Percentiles rank a stretch among this genome's conserved stretches.
These are phyloP conservation scores for Colletotrichum agaves DNA, from an alignment of 2,329 filamentous ascomycete genomes.

Conservation along the genomic window DNA sequence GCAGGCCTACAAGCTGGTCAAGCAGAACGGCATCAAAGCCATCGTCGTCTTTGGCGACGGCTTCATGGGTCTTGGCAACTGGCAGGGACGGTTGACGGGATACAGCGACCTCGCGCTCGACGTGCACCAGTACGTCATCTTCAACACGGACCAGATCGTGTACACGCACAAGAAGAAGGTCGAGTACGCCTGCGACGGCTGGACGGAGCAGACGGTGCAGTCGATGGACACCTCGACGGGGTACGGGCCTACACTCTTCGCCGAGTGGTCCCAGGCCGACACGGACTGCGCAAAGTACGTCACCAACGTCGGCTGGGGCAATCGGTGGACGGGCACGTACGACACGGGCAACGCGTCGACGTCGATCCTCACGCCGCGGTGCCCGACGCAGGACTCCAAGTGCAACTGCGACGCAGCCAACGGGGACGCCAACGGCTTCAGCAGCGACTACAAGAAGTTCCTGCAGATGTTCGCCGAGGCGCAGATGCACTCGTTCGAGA, in stretches of 20 bases:
- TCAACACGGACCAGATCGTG: constrained; percentile 88
- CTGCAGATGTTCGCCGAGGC: constrained; percentile 91
- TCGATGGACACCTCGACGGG: constrained; percentile 80
- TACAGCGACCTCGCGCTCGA: constrained; percentile 85
- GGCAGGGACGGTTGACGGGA: constrained; percentile 83
- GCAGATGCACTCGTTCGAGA: constrained; percentile 95
- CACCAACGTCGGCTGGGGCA: constrained; percentile 90
- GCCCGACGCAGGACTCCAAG: constrained; percentile 71
- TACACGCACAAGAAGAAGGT: constrained; percentile 86
- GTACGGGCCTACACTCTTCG: constrained; percentile 93
- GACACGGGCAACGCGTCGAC: constrained; percentile 71
- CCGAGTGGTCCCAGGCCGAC: constrained; percentile 97
- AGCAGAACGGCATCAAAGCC: constrained; percentile 78
- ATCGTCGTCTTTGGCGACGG: constrained; percentile 91
- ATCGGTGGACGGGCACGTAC: constrained; percentile 91
- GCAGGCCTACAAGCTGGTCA: constrained; percentile 77
- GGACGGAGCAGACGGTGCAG: constrained; percentile 80
- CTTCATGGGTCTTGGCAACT: constrained; percentile 90
- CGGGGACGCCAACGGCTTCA: constrained; percentile 75
- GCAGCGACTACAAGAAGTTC: constrained; percentile 82
- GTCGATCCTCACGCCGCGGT: constrained; percentile 76
- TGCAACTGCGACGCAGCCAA: constrained; percentile 85
- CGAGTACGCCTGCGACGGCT: constrained; percentile 86
- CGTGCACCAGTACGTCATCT: constrained; percentile 98
- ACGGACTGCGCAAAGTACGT: constrained; percentile 90